These are phyloP conservation scores for Martensiomyces pterosporus DNA, from an alignment of 192 early-diverging fungal genomes.

Conservation along the genomic window DNA sequence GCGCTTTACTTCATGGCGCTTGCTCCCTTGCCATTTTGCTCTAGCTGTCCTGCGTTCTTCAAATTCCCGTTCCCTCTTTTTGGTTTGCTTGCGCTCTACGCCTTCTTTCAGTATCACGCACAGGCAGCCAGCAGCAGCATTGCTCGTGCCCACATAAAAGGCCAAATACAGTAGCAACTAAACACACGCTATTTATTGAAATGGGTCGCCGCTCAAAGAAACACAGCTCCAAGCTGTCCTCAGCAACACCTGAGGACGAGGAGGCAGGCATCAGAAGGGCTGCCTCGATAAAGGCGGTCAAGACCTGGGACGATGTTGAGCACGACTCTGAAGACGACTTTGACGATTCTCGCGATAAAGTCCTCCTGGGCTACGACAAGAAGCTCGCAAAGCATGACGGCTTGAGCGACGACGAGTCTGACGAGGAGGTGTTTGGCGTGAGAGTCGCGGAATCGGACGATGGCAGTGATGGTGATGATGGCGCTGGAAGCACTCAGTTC, in stretches of 20 bases:
- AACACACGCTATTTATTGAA: too few species aligned
- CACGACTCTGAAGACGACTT: conserved; percentile 75
- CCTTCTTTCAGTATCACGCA: too few species aligned
- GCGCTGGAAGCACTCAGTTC: too few species aligned
- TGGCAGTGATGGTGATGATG: conserved; percentile 41
- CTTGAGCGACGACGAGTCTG: conserved; percentile 57
- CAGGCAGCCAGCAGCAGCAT: too few species aligned
- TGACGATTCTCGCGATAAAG: conserved; percentile 55
- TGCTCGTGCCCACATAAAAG: too few species aligned
- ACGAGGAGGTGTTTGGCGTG: conserved; percentile 77
- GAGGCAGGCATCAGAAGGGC: conserved; percentile 22
- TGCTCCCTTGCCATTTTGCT: conserved; percentile 2
- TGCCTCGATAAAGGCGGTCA: conserved; percentile 59
- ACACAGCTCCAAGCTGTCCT: conserved; percentile 6
- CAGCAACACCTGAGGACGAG: conserved; percentile 17
- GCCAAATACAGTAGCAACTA: too few species aligned
- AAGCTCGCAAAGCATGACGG: conserved; percentile 9
- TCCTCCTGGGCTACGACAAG: conserved; percentile 46
- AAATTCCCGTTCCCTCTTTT: background rate
- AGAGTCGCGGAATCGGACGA: conserved; percentile 53
- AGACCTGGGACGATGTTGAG: conserved; percentile 69
- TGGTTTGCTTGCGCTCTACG: background rate
- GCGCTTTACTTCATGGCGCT: too few species aligned
- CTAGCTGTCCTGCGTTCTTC: background rate
- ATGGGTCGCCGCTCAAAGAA: conserved; percentile 38